These are phyloP conservation scores for Daphne laureola DNA, from an alignment of 441 rosid genomes.

Conservation along the genomic window DNA sequence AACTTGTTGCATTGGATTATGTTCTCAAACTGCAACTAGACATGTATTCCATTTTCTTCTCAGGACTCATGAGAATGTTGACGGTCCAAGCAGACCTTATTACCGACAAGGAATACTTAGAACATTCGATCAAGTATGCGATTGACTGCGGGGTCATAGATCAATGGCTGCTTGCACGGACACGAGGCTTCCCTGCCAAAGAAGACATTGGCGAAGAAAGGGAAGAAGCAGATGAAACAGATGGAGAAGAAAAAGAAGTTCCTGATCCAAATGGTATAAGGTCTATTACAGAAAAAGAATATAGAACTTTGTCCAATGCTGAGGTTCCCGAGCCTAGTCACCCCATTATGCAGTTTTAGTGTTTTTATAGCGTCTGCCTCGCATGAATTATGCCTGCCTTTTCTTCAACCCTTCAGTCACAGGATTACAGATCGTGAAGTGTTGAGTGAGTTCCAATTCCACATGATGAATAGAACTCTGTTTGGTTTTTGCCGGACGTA, in stretches of 20 bases:
- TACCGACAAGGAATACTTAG: slow-evolving; percentile 60
- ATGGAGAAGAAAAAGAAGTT: slow-evolving; percentile 25
- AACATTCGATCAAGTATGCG: slow-evolving; percentile 54
- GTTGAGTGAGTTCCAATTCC: too few relatives aligned
- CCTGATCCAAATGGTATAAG: slow-evolving; percentile 55
- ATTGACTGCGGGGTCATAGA: slow-evolving; percentile 77
- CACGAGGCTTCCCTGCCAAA: slow-evolving; percentile 63
- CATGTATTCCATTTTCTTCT: slow-evolving; percentile 11
- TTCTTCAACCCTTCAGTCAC: too few relatives aligned
- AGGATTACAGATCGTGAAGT: too few relatives aligned
- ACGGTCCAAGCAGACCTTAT: slow-evolving; percentile 61
- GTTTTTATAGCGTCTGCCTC: too few relatives aligned
- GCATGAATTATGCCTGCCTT: too few relatives aligned
- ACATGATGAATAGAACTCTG: too few relatives aligned
- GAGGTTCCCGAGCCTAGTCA: slow-evolving; percentile 5
- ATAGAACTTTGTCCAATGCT: slow-evolving; percentile 37
- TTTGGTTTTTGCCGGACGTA: too few relatives aligned
- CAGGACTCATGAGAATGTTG: slow-evolving; percentile 85
- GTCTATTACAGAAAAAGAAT: slow-evolving; percentile 58
- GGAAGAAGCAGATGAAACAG: slow-evolving; percentile 34
- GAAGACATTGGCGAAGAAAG: slow-evolving; percentile 54
- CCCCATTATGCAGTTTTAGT: too few relatives aligned
- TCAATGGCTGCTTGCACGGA: slow-evolving; percentile 64
- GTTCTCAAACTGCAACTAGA: slow-evolving; percentile 7
- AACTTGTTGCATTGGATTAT: too few relatives aligned